Conservation (phyloP, 2,329 filamentous ascomycete genomes). For the Arthrobotrys sphaeroides region DNA sequence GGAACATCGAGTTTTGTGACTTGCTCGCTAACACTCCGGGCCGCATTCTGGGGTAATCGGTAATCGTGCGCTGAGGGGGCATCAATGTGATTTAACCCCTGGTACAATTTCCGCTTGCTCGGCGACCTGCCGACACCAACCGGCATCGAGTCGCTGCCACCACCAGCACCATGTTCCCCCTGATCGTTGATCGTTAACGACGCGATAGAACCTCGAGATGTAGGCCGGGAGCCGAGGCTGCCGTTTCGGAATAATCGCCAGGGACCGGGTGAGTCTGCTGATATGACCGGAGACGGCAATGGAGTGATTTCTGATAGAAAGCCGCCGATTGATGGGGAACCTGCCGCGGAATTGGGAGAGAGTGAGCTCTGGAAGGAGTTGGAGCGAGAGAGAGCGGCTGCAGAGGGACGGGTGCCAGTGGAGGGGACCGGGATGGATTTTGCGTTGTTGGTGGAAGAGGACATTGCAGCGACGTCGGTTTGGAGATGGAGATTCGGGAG, state of each 20-base stretch:
- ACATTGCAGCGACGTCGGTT: conserved; percentile 55
- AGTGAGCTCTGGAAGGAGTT: conserved; percentile 56
- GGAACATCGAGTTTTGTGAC: conserved; percentile 55
- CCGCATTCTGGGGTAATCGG: conserved; percentile 35
- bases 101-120: conserved; percentile 69
- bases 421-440: conserved; percentile 45
- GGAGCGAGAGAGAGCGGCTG: conserved; percentile 56
- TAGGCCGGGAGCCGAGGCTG: conserved; percentile 64
- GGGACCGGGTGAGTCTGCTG: conserved; percentile 72
- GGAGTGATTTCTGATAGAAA: conserved; percentile 69
- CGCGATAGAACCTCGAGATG: conserved; percentile 63
- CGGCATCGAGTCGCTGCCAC: conserved; percentile 63
- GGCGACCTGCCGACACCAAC: conserved; percentile 64
- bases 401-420: conserved; percentile 47
- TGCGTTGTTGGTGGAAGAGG: conserved; percentile 54
- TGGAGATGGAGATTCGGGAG: conserved; percentile 55
- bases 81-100: conserved; percentile 62
- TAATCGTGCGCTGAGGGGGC: conserved; percentile 45
- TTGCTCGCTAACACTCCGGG: conserved; percentile 54
- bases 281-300: conserved; percentile 77
- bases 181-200: conserved; percentile 65
- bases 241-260: conserved; percentile 68
- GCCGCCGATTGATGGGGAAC: conserved; percentile 56
- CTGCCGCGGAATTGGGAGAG: conserved; percentile 55
- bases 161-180: conserved; percentile 59